phyloP scores from a whole-genome alignment of 2,329 filamentous ascomycete species.

The Trichoderma harzianum region DNA sequence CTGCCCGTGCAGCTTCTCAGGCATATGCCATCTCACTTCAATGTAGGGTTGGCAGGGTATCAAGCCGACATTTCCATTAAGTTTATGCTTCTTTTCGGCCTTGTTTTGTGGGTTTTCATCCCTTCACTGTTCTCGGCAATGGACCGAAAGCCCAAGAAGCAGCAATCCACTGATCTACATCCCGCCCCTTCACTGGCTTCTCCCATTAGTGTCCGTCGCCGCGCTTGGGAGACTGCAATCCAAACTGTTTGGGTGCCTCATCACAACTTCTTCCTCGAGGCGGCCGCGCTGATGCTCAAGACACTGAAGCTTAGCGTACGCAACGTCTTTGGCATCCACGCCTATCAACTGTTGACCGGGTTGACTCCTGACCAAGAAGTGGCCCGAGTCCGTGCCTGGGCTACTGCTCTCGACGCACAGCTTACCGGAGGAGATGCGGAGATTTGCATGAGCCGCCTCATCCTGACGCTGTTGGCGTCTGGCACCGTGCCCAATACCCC shows the following conservation, averaged over 20 bases:
- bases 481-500: constrained; percentile 83
- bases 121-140: constrained; percentile 48
- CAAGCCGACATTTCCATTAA: constrained; percentile 53
- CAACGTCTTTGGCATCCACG: constrained; percentile 70
- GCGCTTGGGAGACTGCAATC: constrained; percentile 89
- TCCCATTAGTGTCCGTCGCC: constrained; percentile 78
- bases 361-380: constrained; percentile 80
- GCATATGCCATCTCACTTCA: constrained; percentile 44
- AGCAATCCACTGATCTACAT: constrained; percentile 43
- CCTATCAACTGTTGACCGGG: constrained; percentile 76
- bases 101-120: constrained; percentile 53
- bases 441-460: constrained; percentile 81
- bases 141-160: constrained; percentile 50
- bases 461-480: constrained; percentile 83
- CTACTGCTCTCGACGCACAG: constrained; percentile 89
- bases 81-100: constrained; percentile 50
- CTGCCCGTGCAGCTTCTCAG: constrained; percentile 59
- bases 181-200: constrained; percentile 71
- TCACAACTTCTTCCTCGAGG: constrained; percentile 82
- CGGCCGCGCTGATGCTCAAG: constrained; percentile 75
- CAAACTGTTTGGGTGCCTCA: constrained; percentile 90
- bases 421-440: constrained; percentile 86
- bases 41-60: constrained; percentile 54
- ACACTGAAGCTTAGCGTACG: constrained; percentile 77
- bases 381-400: constrained; percentile 86